phyloP scores from a whole-genome alignment of 169 alveolate genomes.

The Cardiosporidium cionae region DNA sequence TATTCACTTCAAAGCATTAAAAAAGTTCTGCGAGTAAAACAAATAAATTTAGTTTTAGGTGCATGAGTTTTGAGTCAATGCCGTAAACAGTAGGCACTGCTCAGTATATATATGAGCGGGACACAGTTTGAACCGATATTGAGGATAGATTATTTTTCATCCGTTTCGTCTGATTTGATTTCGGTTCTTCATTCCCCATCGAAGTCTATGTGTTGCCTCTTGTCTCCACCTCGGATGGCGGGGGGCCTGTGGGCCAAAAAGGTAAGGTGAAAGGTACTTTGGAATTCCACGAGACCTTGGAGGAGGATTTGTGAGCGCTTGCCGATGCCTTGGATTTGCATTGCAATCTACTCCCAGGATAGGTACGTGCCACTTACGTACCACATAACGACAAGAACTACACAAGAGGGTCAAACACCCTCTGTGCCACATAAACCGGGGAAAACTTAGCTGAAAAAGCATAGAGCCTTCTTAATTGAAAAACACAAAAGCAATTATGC shows the following conservation, averaged over 20 bases:
- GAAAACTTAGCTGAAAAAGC: background rate
- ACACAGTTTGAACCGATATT: too few relatives aligned
- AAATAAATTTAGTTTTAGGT: too few relatives aligned
- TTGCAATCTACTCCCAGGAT: conserved; percentile 74
- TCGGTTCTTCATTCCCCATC: too few relatives aligned
- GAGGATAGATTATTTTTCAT: too few relatives aligned
- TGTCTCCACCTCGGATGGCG: conserved; percentile 56
- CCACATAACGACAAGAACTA: conserved; percentile 72
- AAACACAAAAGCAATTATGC: too few relatives aligned
- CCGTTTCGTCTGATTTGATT: too few relatives aligned
- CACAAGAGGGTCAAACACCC: conserved; percentile 67
- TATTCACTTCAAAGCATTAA: too few relatives aligned
- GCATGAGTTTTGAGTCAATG: too few relatives aligned
- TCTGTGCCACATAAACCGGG: conserved; percentile 52
- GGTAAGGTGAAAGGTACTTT: conserved; percentile 59
- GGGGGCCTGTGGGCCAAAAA: conserved; percentile 63
- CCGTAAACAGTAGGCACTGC: too few relatives aligned
- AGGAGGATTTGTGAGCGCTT: conserved; percentile 63
- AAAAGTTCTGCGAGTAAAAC: too few relatives aligned
- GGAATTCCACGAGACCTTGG: conserved; percentile 77
- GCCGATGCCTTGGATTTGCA: conserved; percentile 75
- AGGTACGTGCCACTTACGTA: conserved; percentile 74
- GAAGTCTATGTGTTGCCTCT: conserved; percentile 14
- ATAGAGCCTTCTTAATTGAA: too few relatives aligned
- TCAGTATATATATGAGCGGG: too few relatives aligned